Evolutionary conservation across 1,284 basidiomycete genomes (phyloP).

Genomic region (Cutaneotrichosporon cavernicola): DNA sequence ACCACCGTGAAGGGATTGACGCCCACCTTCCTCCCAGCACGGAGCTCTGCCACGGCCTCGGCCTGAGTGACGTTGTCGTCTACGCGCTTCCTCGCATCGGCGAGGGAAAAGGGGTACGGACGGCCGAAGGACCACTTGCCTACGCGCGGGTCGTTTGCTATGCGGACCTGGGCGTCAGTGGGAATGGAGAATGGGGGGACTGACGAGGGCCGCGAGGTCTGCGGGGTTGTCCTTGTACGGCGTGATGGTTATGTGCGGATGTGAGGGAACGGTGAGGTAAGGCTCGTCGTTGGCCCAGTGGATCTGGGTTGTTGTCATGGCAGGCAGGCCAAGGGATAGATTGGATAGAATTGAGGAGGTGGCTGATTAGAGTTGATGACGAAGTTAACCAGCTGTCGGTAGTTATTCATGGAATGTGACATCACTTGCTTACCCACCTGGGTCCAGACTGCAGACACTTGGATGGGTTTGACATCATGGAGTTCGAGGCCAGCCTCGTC

Average conservation of each 20-base stretch:
- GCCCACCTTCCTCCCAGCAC: not conserved
- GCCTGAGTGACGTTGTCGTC: not conserved
- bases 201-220: not conserved
- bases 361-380: no score
- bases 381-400: no score
- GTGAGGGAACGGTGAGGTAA: not conserved
- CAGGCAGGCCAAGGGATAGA: no score
- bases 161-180: not conserved
- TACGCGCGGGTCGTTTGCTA: not conserved
- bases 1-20: not conserved
- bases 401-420: no score
- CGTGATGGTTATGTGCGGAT: not conserved
- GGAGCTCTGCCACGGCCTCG: not conserved
- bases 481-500: no score
- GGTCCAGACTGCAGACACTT: no score
- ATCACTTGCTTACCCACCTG: no score
- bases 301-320: not conserved
- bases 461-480: no score
- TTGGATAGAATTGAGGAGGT: no score
- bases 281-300: conserved; percentile 7
- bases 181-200: not conserved
- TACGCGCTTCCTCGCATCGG: not conserved
- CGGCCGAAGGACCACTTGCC: not conserved
- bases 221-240: not conserved
- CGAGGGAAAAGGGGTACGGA: not conserved